A percentile compares a stretch with the other conserved stretches of the same genome.
phyloP scores from a whole-genome alignment of 2,329 filamentous ascomycete genomes.

The Botrytis porri region DNA sequence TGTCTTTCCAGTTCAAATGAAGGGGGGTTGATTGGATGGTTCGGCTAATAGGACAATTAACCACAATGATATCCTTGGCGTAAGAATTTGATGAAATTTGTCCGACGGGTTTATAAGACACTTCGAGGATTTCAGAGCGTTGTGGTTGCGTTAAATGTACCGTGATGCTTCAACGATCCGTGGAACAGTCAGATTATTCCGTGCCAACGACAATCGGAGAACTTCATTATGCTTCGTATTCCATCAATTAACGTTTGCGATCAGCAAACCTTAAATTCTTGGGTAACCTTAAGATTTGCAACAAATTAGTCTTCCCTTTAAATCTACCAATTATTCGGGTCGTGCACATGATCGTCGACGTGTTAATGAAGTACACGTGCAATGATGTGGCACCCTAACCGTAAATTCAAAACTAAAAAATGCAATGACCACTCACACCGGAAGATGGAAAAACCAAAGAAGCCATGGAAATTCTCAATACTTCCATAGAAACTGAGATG shows the following conservation, averaged over 20 bases:
- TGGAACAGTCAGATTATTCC: neutral
- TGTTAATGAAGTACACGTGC: conserved; percentile 10
- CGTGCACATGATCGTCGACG: conserved; percentile 3
- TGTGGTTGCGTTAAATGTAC: neutral
- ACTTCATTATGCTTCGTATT: neutral
- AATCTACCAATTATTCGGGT: neutral
- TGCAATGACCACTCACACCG: neutral
- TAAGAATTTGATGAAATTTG: neutral
- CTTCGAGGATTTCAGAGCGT: neutral
- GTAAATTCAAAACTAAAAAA: neutral
- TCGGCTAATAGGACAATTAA: neutral
- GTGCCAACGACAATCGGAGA: neutral
- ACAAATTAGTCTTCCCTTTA: neutral
- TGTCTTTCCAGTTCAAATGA: neutral
- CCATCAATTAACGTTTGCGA: neutral
- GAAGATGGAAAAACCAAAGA: neutral
- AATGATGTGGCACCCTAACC: conserved; percentile 3
- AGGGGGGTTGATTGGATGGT: neutral
- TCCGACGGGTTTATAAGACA: neutral
- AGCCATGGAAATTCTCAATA: neutral
- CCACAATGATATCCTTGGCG: neutral
- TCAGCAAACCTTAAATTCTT: conserved; percentile 11
- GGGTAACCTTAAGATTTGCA: conserved; percentile 11
- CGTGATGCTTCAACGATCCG: neutral
- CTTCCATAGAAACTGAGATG: conserved; percentile 3